Conservation (phyloP, 192 early-diverging fungal species). For the Coemansia sp. region DNA sequence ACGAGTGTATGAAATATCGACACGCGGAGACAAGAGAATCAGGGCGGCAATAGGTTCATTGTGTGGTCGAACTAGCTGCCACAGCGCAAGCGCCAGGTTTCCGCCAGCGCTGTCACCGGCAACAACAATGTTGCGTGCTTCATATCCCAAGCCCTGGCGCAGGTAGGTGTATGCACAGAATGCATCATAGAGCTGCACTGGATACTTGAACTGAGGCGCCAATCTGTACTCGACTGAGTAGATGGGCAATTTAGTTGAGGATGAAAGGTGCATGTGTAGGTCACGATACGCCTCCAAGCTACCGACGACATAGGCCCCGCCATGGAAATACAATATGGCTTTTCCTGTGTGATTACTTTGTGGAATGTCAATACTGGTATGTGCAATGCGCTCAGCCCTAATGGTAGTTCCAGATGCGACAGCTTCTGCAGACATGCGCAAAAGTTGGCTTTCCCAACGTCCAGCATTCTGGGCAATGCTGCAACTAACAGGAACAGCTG, state of each 20-base stretch:
- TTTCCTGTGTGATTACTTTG: neutral
- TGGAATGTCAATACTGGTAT: neutral
- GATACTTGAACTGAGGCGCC: conserved; percentile 79
- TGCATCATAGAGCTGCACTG: conserved; percentile 78
- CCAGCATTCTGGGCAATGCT: neutral
- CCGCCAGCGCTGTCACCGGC: conserved; percentile 55
- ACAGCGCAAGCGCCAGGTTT: conserved; percentile 39
- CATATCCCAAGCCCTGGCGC: conserved; percentile 8
- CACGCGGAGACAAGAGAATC: conserved; percentile 38
- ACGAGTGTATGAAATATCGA: conserved; percentile 24
- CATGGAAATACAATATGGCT: conserved; percentile 69
- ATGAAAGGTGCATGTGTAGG: conserved; percentile 52
- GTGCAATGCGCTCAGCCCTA: conserved; percentile 17
- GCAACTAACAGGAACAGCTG: neutral
- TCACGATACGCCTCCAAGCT: conserved; percentile 39
- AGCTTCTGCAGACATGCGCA: neutral
- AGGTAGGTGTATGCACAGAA: conserved; percentile 74
- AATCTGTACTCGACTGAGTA: conserved; percentile 73
- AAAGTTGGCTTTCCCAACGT: neutral
- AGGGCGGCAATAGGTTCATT: neutral
- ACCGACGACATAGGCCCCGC: conserved; percentile 65
- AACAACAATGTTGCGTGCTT: conserved; percentile 21
- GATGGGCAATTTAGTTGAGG: conserved; percentile 29
- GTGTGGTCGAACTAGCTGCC: conserved; percentile 17
- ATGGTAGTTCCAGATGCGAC: neutral